phyloP scores from a whole-genome alignment of 768 basidiomycete species.

The Leccinellum albellum region DNA sequence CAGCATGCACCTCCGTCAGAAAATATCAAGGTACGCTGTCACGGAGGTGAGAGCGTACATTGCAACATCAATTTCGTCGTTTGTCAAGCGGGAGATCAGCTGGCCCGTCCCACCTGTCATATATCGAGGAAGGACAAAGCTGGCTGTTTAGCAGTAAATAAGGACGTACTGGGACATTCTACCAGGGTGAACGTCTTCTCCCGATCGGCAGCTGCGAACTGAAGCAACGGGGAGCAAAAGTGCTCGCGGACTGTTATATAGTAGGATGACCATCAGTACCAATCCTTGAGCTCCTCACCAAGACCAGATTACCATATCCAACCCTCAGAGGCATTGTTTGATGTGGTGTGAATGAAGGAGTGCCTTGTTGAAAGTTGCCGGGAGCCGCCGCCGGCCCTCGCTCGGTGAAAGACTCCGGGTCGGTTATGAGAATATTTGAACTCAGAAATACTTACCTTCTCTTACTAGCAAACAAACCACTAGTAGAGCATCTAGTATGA shows the following conservation, averaged over 20 bases:
- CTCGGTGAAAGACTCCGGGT: too few relatives aligned
- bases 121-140: too few relatives aligned
- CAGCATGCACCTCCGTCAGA: constrained; percentile 1
- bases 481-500: too few relatives aligned
- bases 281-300: neutral
- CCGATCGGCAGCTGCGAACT: constrained; percentile 68
- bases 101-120: constrained; percentile 78
- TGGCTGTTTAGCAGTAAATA: neutral
- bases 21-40: neutral
- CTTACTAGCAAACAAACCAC: too few relatives aligned
- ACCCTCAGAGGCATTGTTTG: constrained; percentile 26
- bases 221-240: constrained; percentile 89
- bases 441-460: too few relatives aligned
- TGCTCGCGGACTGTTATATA: constrained; percentile 69
- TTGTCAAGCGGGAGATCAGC: constrained; percentile 67
- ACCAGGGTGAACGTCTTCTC: constrained; percentile 76
- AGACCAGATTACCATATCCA: constrained; percentile 28
- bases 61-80: constrained; percentile 77
- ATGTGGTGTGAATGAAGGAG: neutral
- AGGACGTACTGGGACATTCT: constrained; percentile 76
- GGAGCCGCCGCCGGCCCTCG: too few relatives aligned
- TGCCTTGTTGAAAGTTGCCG: too few relatives aligned
- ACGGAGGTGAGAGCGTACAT: constrained; percentile 46
- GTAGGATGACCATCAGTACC: constrained; percentile 3
- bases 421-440: too few relatives aligned